A percentile compares a stretch with the other conserved stretches of the same genome.
Evolutionary conservation across 2,329 filamentous ascomycete species (phyloP).

Genomic region (Teratosphaeria viscida): DNA sequence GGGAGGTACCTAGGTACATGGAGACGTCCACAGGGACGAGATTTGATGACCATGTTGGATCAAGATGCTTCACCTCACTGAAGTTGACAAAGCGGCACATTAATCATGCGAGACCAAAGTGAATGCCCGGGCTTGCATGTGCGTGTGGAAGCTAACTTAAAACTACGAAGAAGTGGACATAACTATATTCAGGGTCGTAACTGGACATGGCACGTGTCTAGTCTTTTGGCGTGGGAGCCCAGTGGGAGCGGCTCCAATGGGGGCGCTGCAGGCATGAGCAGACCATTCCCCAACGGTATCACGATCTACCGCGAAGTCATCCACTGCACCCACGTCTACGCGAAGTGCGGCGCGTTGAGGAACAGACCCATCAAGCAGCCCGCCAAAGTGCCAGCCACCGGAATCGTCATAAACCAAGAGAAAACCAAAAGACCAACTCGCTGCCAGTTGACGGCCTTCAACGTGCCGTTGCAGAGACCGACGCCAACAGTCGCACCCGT

Average conservation of each 20-base stretch:
- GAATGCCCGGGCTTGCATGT: background rate
- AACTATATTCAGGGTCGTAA: too few species aligned
- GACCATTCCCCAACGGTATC: background rate
- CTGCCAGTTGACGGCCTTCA: slow-evolving; percentile 52
- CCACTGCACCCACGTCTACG: background rate
- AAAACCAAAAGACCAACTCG: slow-evolving; percentile 51
- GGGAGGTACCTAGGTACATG: too few species aligned
- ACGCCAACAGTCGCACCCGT: slow-evolving; percentile 53
- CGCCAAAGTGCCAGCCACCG: slow-evolving; percentile 45
- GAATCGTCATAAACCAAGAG: slow-evolving; percentile 53
- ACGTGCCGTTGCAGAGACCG: slow-evolving; percentile 49
- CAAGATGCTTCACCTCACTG: background rate
- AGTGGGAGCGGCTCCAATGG: too few species aligned
- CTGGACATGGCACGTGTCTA: too few species aligned
- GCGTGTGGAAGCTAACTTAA: too few species aligned
- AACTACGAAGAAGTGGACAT: too few species aligned
- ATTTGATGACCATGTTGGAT: background rate
- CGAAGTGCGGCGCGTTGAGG: slow-evolving; percentile 46
- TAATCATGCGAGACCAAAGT: background rate
- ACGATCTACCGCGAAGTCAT: background rate
- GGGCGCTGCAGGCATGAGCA: background rate
- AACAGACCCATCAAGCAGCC: slow-evolving; percentile 53
- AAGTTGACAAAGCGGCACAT: background rate
- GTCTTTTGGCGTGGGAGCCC: too few species aligned
- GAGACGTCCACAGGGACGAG: background rate